Evolutionary conservation across 1,139 yeast genomes (phyloP).

Genomic region (Yamadazyma triangularis): DNA sequence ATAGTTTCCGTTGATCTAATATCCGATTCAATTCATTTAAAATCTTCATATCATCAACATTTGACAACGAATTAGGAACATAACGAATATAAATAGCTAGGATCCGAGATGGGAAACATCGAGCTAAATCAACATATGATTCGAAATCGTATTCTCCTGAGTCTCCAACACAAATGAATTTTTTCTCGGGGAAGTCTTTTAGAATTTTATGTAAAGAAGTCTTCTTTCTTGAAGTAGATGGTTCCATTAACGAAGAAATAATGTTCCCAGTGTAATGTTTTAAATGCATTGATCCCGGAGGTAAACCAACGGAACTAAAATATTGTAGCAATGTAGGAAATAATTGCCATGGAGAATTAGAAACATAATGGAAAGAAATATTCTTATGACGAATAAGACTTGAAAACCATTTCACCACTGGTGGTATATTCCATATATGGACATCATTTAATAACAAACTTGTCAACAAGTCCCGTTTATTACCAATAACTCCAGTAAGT

Average conservation of each 20-base stretch:
- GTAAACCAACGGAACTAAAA: constrained; percentile 52
- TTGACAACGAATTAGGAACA: constrained; percentile 65
- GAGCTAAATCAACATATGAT: constrained; percentile 75
- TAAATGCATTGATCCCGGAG: constrained; percentile 74
- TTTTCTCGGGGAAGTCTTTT: constrained; percentile 69
- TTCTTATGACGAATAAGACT: constrained; percentile 32
- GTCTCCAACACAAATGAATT: constrained; percentile 85
- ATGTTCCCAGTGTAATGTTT: constrained; percentile 84
- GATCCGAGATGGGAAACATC: constrained; percentile 55
- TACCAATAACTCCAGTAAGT: constrained; percentile 84
- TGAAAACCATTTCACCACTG: constrained; percentile 68
- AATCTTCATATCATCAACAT: constrained; percentile 40
- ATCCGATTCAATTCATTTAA: constrained; percentile 27
- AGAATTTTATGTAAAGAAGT: constrained; percentile 61
- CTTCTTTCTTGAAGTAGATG: constrained; percentile 77
- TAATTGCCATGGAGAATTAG: constrained; percentile 93
- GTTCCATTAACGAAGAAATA: constrained; percentile 76
- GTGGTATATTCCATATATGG: constrained; percentile 63
- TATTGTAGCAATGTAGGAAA: constrained; percentile 63
- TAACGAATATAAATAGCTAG: constrained; percentile 77
- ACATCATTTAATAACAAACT: constrained; percentile 69
- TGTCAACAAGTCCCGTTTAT: constrained; percentile 74
- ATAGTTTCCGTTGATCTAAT: constrained; percentile 3
- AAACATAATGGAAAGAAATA: constrained; percentile 79
- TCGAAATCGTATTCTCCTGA: constrained; percentile 95